These are phyloP conservation scores for Rosa chinensis DNA, from an alignment of 306 rosid species.

Conservation along the genomic window DNA sequence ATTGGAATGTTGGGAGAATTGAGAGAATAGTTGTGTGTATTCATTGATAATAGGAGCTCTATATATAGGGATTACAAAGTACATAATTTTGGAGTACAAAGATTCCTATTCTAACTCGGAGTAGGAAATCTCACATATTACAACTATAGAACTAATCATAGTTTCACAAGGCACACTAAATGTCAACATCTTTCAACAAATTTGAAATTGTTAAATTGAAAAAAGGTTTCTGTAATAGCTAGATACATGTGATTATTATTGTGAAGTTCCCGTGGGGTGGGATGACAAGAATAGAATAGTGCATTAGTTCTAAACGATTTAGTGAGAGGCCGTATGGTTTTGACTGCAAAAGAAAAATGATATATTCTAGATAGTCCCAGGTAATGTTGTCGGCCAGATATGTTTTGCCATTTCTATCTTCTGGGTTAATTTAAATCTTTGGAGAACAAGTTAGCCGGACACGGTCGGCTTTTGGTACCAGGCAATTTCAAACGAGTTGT, in stretches of 20 bases:
- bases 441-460: not conserved
- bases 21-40: too few relatives aligned
- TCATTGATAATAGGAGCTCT: too few relatives aligned
- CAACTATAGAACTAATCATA: too few relatives aligned
- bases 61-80: too few relatives aligned
- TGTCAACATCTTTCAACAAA: too few relatives aligned
- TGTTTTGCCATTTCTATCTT: not conserved
- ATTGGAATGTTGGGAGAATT: too few relatives aligned
- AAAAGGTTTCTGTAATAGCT: not conserved
- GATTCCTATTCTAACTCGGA: too few relatives aligned
- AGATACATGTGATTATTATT: not conserved
- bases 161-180: too few relatives aligned
- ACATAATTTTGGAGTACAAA: too few relatives aligned
- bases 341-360: not conserved
- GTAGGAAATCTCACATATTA: too few relatives aligned
- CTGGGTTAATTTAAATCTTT: not conserved
- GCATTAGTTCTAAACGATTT: not conserved
- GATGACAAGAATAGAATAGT: not conserved
- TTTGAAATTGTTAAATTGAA: not conserved
- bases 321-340: not conserved
- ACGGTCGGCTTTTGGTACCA: not conserved
- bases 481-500: not conserved
- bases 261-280: not conserved
- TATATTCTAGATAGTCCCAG: not conserved
- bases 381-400: not conserved